Evolutionary conservation across 176 grass and related monocot genomes (phyloP), one percentile per base, ranked within the genome.

Genomic region (Miscanthus lutarioriparius): DNA sequence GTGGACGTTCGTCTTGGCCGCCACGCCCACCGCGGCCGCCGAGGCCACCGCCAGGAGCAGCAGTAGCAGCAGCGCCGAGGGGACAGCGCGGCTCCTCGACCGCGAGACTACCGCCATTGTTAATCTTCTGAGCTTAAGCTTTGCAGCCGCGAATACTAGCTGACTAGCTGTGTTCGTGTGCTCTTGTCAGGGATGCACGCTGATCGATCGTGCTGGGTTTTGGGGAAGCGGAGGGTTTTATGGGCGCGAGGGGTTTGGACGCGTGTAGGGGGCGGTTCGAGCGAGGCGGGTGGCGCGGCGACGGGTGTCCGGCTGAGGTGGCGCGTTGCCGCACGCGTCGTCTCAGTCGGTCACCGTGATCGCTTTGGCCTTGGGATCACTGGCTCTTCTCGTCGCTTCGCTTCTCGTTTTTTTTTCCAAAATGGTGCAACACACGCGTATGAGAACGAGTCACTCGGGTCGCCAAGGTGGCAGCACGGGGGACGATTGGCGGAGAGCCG

Each of bases 231-330:
- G 0, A 17, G 14, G 66, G 44, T 72, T 82, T 90, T 90, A 90
- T 82, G 56, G 75, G 47, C 10, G 4, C 0, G 2, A 72, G 1
- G 58, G 3, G 28, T 54, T 12, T 54, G 84, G 89, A 90, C 92
- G 83, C 92, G 89, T 92, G 92, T 81, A 64, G 76, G 28, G 33
- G 49, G 1, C 4, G 64, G 35, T 61, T 22, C 7, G 14, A 32
- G 41, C 28, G 30, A 64, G 58, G 81, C 77, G 70, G 77, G 75
- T 79, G 76, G 74, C 5, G 12, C 19, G 33, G 66, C 75, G 87
- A 86, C 89, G 90, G 77, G 89, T 94, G 89, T 87, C 83, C 47
- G 20, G 66, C 40, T 56, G n/a, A 74, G 84, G 91, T 88, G 87
- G 87, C 87, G 62, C 83, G 37, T 59, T n/a, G 71, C 70, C 5